Conservation (phyloP, 2,329 filamentous ascomycete genomes). For the Trichoderma harzianum region DNA sequence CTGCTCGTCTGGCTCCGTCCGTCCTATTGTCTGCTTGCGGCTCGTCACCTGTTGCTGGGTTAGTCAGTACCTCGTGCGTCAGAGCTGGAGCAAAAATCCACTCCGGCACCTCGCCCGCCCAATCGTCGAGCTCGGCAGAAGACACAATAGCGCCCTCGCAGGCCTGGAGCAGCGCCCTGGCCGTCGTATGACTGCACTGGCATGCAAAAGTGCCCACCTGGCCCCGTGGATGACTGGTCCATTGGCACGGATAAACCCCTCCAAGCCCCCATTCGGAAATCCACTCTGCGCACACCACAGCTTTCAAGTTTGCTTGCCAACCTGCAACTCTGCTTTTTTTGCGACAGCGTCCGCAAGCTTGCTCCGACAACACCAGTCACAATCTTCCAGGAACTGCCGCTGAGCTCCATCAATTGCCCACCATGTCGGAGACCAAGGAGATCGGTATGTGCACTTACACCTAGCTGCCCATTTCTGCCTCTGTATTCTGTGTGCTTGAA, state of each 20-base stretch:
- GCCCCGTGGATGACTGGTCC: not conserved
- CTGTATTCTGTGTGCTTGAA: not conserved
- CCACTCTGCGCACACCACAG: conserved; percentile 17
- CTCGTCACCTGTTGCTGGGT: not conserved
- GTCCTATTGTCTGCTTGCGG: not conserved
- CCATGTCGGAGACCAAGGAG: conserved; percentile 46
- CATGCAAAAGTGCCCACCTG: conserved; percentile 12
- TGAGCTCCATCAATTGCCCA: conserved; percentile 27
- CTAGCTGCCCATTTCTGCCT: not conserved
- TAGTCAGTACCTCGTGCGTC: not conserved
- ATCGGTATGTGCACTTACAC: conserved; percentile 36
- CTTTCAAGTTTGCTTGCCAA: not conserved
- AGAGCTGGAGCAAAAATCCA: conserved; percentile 1
- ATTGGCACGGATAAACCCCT: conserved; percentile 15
- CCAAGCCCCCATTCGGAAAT: conserved; percentile 13
- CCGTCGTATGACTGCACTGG: not conserved
- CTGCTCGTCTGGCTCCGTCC: not conserved
- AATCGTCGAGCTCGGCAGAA: conserved; percentile 12
- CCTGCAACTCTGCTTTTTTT: conserved; percentile 10
- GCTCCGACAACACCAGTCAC: conserved; percentile 19
- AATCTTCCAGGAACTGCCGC: conserved; percentile 10
- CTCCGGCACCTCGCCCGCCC: conserved; percentile 5
- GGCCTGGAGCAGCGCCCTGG: conserved; percentile 4
- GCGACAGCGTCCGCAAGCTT: conserved; percentile 11
- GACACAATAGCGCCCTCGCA: not conserved